A percentile compares a stretch with the other conserved stretches of the same genome.
phyloP scores from a whole-genome alignment of 192 early-diverging fungal genomes.

The Gryganskiella cystojenkinii region DNA sequence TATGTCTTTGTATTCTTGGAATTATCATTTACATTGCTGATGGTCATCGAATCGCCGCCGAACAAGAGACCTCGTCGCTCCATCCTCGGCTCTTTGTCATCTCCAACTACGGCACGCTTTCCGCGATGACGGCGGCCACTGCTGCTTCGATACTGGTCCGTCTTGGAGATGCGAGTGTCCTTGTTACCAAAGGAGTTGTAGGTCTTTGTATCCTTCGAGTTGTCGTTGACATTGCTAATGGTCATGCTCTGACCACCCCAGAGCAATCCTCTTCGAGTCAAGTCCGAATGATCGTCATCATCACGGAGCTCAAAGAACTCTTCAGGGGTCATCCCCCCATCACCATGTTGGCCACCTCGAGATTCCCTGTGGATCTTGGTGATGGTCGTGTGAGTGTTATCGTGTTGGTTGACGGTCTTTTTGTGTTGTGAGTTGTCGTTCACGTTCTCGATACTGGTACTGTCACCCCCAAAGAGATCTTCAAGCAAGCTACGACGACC shows the following conservation, averaged over 20 bases:
- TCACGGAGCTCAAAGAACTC: background rate
- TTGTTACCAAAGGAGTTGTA: constrained; percentile 8
- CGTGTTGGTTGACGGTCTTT: constrained; percentile 2
- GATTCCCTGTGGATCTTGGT: background rate
- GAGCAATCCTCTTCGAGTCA: constrained; percentile 9
- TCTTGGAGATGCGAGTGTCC: background rate
- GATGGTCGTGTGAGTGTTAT: background rate
- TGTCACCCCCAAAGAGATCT: background rate
- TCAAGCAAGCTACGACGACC: background rate
- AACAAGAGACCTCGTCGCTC: constrained; percentile 12
- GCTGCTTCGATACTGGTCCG: background rate
- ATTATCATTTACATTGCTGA: constrained; percentile 33
- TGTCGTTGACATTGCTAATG: constrained; percentile 23
- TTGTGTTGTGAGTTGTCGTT: constrained; percentile 15
- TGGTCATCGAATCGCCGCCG: constrained; percentile 12
- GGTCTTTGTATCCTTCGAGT: constrained; percentile 2
- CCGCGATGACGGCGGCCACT: background rate
- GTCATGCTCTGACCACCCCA: constrained; percentile 3
- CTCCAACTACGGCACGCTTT: background rate
- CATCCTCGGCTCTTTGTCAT: background rate
- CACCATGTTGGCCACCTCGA: background rate
- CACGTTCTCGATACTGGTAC: constrained; percentile 4
- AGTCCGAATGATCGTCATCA: background rate
- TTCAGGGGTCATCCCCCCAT: too few relatives aligned
- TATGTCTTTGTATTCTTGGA: constrained; percentile 11